Conservation (phyloP, 805 yeast genomes). For the Kodamaea kakaduensis region DNA sequence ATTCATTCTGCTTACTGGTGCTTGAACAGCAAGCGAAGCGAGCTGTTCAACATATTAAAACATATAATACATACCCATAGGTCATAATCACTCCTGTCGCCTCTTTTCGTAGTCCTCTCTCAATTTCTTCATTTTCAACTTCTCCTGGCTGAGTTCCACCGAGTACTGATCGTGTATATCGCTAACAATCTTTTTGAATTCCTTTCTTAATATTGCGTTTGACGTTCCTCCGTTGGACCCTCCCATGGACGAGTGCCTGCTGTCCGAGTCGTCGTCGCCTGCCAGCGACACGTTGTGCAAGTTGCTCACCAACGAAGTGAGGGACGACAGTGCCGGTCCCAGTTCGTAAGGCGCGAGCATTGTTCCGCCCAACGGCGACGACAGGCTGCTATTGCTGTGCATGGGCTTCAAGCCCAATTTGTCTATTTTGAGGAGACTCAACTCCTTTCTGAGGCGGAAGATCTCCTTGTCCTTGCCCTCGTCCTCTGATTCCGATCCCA, state of each 20-base stretch:
- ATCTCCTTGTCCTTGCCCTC: constrained; percentile 42
- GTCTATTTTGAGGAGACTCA: constrained; percentile 43
- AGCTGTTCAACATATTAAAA: no score
- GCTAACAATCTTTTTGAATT: constrained; percentile 61
- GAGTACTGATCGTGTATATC: constrained; percentile 63
- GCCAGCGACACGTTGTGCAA: constrained; percentile 6
- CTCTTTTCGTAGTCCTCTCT: constrained; percentile 10
- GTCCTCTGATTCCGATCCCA: no score
- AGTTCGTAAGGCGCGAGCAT: constrained; percentile 8
- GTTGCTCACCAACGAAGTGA: constrained; percentile 8
- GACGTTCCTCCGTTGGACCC: constrained; percentile 27
- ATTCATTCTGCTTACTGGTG: no score
- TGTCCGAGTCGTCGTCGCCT: constrained; percentile 20
- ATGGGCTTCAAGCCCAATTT: constrained; percentile 31
- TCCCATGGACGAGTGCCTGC: constrained; percentile 1
- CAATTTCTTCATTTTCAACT: constrained; percentile 43
- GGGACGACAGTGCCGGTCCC: constrained; percentile 6
- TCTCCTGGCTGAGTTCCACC: constrained; percentile 52
- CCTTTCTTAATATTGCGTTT: constrained; percentile 58
- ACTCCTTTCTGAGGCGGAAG: constrained; percentile 41
- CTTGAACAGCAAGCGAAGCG: no score
- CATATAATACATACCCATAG: not conserved
- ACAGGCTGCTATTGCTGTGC: not conserved
- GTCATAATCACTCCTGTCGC: not conserved
- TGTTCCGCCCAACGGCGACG: constrained; percentile 8